Evolutionary conservation across 1,284 basidiomycete species (phyloP).

Genomic region (Melampsora medusae): DNA sequence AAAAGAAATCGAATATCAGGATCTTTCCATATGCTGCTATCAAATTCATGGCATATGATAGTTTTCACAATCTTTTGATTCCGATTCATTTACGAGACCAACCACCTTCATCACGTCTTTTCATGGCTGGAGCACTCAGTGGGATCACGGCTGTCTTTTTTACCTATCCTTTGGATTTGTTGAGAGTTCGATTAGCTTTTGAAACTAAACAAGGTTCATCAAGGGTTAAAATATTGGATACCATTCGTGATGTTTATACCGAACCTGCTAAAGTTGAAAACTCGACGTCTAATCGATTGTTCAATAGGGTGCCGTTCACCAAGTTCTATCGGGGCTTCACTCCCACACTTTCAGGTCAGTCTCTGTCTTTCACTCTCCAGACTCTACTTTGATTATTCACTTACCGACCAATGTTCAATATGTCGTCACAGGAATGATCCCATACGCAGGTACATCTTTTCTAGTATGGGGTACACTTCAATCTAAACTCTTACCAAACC

Average conservation of each 20-base stretch:
- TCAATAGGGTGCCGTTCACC: slow-evolving; percentile 62
- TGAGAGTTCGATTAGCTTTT: slow-evolving; percentile 92
- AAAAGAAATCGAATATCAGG: slow-evolving; percentile 46
- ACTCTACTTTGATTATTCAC: not conserved
- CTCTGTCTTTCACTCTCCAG: not conserved
- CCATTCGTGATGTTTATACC: slow-evolving; percentile 68
- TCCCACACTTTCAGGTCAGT: slow-evolving; percentile 66
- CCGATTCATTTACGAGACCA: not conserved
- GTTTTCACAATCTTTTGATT: slow-evolving; percentile 68
- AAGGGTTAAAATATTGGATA: slow-evolving; percentile 65
- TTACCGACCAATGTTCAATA: not conserved
- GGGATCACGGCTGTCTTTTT: slow-evolving; percentile 83
- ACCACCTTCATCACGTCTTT: slow-evolving; percentile 62
- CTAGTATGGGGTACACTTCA: slow-evolving; percentile 84
- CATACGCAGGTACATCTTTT: slow-evolving; percentile 95
- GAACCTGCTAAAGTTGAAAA: slow-evolving; percentile 57
- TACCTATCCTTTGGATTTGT: slow-evolving; percentile 92
- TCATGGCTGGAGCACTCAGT: slow-evolving; percentile 74
- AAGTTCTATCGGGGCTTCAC: slow-evolving; percentile 96
- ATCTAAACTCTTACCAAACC: slow-evolving; percentile 59
- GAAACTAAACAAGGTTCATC: slow-evolving; percentile 55
- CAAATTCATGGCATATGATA: slow-evolving; percentile 97
- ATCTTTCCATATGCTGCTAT: slow-evolving; percentile 94
- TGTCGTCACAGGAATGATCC: slow-evolving; percentile 70
- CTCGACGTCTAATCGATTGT: slow-evolving; percentile 54